A percentile compares a stretch with the other conserved stretches of the same genome.
Conservation (phyloP, 352 stramenopile genomes). For the Phytophthora pseudosyringae region DNA sequence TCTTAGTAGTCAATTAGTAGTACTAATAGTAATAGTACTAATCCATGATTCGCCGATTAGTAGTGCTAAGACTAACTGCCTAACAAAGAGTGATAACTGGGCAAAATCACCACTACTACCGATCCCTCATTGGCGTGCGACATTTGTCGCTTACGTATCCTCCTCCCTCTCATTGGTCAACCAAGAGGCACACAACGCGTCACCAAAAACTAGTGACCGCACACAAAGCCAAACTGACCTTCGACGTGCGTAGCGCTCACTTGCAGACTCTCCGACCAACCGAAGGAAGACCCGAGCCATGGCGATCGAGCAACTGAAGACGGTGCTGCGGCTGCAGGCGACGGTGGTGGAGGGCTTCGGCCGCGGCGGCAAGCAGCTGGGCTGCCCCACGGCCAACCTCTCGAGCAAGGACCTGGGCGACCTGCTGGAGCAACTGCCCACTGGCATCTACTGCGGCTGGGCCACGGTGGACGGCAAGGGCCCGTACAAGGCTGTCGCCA, state of each 20-base stretch:
- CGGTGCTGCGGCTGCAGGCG: conserved; percentile 81
- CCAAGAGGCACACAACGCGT: conserved; percentile 6
- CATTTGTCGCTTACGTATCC: conserved; percentile 2
- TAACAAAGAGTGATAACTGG: too few relatives aligned
- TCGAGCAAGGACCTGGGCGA: conserved; percentile 86
- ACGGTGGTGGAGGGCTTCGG: conserved; percentile 95
- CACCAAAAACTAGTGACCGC: background rate
- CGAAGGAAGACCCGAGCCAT: conserved; percentile 30
- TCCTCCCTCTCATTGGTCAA: conserved; percentile 4
- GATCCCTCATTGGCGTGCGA: too few relatives aligned
- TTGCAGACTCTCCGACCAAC: conserved; percentile 5
- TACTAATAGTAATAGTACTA: too few relatives aligned
- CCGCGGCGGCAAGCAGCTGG: conserved; percentile 95
- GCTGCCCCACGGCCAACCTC: conserved; percentile 96
- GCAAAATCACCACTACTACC: too few relatives aligned
- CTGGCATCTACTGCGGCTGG: conserved; percentile 96
- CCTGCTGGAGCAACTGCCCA: conserved; percentile 74
- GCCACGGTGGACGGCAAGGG: conserved; percentile 85
- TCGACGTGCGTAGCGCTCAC: conserved; percentile 1
- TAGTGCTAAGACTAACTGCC: too few relatives aligned
- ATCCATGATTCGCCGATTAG: too few relatives aligned
- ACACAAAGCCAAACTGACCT: too few relatives aligned
- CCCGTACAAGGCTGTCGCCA: conserved; percentile 95
- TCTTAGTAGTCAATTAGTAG: too few relatives aligned
- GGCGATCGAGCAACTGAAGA: conserved; percentile 63